Conservation (phyloP, 2,329 filamentous ascomycete species). For the Pseudocercospora fuligena region DNA sequence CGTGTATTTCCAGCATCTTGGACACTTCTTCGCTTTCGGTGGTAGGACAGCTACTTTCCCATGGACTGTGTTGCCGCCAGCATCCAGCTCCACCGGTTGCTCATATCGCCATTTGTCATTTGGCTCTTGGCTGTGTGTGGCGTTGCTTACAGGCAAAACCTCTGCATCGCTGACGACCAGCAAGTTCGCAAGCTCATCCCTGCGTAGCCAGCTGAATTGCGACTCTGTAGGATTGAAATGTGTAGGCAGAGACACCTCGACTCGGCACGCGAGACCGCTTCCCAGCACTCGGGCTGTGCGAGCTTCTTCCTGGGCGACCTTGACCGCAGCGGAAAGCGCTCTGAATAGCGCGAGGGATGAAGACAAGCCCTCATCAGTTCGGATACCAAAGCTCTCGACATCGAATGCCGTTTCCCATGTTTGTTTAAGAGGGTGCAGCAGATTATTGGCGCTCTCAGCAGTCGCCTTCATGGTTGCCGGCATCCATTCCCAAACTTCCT, state of each 20-base stretch:
- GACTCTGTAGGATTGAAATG: constrained; percentile 12
- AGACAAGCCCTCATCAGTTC: constrained; percentile 51
- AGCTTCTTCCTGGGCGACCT: constrained; percentile 74
- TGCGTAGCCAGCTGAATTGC: constrained; percentile 25
- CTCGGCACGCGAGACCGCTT: constrained; percentile 77
- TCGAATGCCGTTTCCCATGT: constrained; percentile 34
- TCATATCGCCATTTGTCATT: constrained; percentile 50
- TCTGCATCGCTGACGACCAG: constrained; percentile 50
- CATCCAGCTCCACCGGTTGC: constrained; percentile 46
- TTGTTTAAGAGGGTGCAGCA: constrained; percentile 34
- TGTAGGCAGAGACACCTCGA: constrained; percentile 55
- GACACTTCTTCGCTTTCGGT: constrained; percentile 70
- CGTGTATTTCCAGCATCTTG: constrained; percentile 86
- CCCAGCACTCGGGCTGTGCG: constrained; percentile 74
- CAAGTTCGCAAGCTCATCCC: constrained; percentile 44
- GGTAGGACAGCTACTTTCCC: constrained; percentile 43
- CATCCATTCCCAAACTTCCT: constrained; percentile 83
- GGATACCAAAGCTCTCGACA: not conserved
- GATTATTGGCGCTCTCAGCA: not conserved
- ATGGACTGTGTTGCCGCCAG: constrained; percentile 24
- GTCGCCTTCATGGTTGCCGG: constrained; percentile 51
- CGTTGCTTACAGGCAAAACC: constrained; percentile 26
- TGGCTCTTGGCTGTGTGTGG: constrained; percentile 20
- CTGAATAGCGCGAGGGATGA: constrained; percentile 47
- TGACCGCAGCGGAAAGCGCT: constrained; percentile 68